Percentiles rank a stretch among this genome's conserved stretches.
Evolutionary conservation across 2,329 filamentous ascomycete species (phyloP).

Genomic region (Claviceps maximensis): DNA sequence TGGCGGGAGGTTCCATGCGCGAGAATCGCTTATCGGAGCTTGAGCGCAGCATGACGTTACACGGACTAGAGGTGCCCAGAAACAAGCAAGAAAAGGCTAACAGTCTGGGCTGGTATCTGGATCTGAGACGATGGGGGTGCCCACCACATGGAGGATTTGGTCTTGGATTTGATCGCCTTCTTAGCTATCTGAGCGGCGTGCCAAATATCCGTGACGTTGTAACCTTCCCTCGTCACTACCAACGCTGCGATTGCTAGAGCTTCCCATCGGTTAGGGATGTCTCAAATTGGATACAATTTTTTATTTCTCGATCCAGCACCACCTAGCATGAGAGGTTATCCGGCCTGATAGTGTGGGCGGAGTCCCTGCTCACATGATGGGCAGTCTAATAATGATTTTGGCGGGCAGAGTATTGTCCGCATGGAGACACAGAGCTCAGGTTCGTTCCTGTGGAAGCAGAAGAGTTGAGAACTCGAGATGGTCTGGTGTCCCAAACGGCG

Average conservation of each 20-base stretch:
- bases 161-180: constrained; percentile 73
- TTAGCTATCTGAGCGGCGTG: constrained; percentile 73
- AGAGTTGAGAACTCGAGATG: background rate
- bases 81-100: constrained; percentile 16
- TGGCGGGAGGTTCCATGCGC: constrained; percentile 80
- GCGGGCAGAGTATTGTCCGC: background rate
- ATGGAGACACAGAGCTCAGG: background rate
- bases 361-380: background rate
- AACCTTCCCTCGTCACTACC: constrained; percentile 66
- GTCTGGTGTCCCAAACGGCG: background rate
- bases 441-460: background rate
- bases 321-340: background rate
- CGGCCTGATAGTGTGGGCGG: constrained; percentile 1
- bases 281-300: background rate
- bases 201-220: constrained; percentile 75
- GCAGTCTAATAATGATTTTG: background rate
- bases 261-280: background rate
- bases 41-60: constrained; percentile 54
- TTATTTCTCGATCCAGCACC: background rate
- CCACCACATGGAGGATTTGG: constrained; percentile 87
- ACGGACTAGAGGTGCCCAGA: constrained; percentile 41
- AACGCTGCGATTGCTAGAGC: constrained; percentile 45
- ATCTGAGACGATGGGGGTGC: constrained; percentile 80
- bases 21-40: constrained; percentile 63
- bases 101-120: constrained; percentile 68